These are phyloP conservation scores for Backusella circina DNA, from an alignment of 192 early-diverging fungal genomes.

Conservation along the genomic window DNA sequence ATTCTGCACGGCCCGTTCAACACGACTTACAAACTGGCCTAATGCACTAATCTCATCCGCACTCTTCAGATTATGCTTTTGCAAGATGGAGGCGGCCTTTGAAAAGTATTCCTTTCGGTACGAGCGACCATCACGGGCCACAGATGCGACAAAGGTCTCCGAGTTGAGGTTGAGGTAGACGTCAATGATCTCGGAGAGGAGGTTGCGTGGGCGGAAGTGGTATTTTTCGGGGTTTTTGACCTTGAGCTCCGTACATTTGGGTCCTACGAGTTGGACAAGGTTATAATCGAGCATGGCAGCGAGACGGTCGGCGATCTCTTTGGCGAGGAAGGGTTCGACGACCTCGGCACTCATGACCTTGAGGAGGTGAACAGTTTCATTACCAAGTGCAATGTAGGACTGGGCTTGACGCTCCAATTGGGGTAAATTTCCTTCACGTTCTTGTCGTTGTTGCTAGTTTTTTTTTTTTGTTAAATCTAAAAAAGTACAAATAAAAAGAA, in stretches of 20 bases:
- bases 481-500: background rate
- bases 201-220: constrained; percentile 78
- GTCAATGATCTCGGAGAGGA: constrained; percentile 81
- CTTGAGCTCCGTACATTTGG: constrained; percentile 85
- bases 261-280: constrained; percentile 83
- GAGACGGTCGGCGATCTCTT: constrained; percentile 86
- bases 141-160: constrained; percentile 69
- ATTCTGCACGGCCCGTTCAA: constrained; percentile 65
- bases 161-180: constrained; percentile 79
- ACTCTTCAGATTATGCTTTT: constrained; percentile 59
- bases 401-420: constrained; percentile 78
- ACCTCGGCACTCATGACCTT: constrained; percentile 76
- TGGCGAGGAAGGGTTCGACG: constrained; percentile 80
- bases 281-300: constrained; percentile 99
- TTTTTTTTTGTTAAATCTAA: background rate
- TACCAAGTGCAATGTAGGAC: constrained; percentile 83
- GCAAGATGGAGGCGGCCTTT: constrained; percentile 69
- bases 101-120: constrained; percentile 77
- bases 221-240: constrained; percentile 71
- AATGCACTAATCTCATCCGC: constrained; percentile 61
- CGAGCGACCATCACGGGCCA: constrained; percentile 82
- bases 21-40: constrained; percentile 62
- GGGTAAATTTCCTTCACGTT: constrained; percentile 55
- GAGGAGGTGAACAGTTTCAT: constrained; percentile 94
- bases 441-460: constrained; percentile 55